Evolutionary conservation across 306 rosid species (phyloP).

Genomic region (Lupinus albus): DNA sequence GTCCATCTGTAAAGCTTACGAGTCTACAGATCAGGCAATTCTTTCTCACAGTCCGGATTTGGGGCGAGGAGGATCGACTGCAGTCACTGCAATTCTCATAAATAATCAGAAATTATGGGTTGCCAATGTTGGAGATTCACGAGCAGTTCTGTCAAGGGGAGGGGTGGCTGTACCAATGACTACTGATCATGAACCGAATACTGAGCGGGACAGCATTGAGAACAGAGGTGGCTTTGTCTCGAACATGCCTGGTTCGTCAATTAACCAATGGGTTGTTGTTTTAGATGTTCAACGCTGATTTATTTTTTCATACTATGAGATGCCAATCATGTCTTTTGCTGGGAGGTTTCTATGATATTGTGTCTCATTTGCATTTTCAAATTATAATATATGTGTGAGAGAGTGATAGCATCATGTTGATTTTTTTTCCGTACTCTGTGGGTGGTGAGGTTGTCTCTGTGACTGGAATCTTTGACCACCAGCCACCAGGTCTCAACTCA

Average conservation of each 20-base stretch:
- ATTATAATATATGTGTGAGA: not conserved
- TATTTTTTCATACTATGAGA: slow-evolving; percentile 14
- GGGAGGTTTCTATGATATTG: not conserved
- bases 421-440: too few relatives aligned
- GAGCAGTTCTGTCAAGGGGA: slow-evolving; percentile 67
- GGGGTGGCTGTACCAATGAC: slow-evolving; percentile 72
- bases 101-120: slow-evolving; percentile 67
- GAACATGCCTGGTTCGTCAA: slow-evolving; percentile 82
- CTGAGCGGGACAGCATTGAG: slow-evolving; percentile 80
- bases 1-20: slow-evolving; percentile 63
- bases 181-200: slow-evolving; percentile 81
- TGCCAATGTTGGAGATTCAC: slow-evolving; percentile 82
- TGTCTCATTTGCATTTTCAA: slow-evolving; percentile 5
- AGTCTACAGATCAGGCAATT: slow-evolving; percentile 69
- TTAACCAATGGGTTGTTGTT: slow-evolving; percentile 34
- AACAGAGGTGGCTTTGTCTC: slow-evolving; percentile 88
- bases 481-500: too few relatives aligned
- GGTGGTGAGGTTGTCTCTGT: too few relatives aligned
- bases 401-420: too few relatives aligned
- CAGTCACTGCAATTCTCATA: slow-evolving; percentile 75
- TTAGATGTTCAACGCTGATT: slow-evolving; percentile 30
- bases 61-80: slow-evolving; percentile 85
- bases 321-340: slow-evolving; percentile 4
- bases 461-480: too few relatives aligned
- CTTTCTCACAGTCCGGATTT: slow-evolving; percentile 74